Base-by-base conservation (phyloP, 108 stramenopile genomes). In the Nitzschia sp. region DNA sequence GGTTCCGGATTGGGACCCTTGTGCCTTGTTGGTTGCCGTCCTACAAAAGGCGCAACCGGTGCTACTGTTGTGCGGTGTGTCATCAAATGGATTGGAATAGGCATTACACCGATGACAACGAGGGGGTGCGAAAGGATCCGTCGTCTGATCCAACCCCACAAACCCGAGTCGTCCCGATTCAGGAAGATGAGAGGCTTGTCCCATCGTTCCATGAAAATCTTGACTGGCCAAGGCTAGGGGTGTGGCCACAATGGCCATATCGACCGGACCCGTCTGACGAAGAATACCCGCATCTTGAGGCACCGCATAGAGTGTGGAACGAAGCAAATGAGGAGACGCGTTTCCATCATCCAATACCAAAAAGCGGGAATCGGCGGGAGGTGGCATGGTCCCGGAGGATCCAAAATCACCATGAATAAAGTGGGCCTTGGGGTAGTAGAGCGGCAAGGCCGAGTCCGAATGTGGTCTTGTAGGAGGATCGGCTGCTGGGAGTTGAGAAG, bases 21-120 rank as follows among this genome's bases (percentile, higher is more conserved):
- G 53, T 57, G 29, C 80, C 76, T 19, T 41, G 55, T 3, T 17
- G n/a, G 46, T 3, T 1, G 46, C 2, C 19, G 67, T 69, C 2
- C 83, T 66, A 70, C 88, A 92, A 54, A 92, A 76, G 58, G 79
- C 86, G 56, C 91, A 92, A 61, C 65, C 71, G 10, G 55, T 50
- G 8, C 38, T 17, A 15, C 54, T 50, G 17, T 15, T 48, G 17
- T 15, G 17, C 14, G 46, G 17, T 17, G 14, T 17, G 6, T 17
- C 46, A 48, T 17, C 46, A 48, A 48, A 92, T 21, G 90, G 83
- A 78, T 88, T 91, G 43, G 78, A 82, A 74, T 94, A 94, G 54
- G 87, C 90, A 29, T 70, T 43, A 63, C 93, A 94, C 42, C 75
- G 65, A 50, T 51, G 50, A 58, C 93, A 94, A 19, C 90, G 79